Conservation (phyloP, 805 yeast genomes). For the Hanseniaspora opuntiae region DNA sequence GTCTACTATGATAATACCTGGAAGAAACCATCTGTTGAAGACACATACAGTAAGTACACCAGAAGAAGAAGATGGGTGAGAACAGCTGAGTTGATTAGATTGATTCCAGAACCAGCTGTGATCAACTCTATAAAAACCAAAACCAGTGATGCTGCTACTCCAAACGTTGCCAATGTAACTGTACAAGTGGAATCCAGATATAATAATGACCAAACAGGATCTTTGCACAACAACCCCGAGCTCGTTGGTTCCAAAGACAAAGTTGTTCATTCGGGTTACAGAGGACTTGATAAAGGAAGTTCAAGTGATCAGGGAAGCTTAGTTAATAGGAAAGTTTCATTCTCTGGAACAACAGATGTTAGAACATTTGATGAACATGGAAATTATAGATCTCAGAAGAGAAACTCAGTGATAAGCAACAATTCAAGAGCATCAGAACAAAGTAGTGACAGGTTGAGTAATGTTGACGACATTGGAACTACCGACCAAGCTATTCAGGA, state of each 20-base stretch:
- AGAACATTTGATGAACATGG: conserved; percentile 12
- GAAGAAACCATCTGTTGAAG: conserved; percentile 81
- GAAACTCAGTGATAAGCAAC: not conserved
- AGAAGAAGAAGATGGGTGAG: conserved; percentile 93
- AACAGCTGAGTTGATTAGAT: conserved; percentile 65
- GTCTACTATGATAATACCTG: conserved; percentile 86
- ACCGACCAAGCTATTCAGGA: not conserved
- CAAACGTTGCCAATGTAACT: conserved; percentile 2
- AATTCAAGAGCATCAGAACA: conserved; percentile 13
- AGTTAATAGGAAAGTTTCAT: conserved; percentile 23
- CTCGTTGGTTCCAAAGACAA: not conserved
- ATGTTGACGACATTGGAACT: not conserved
- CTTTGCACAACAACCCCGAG: not conserved
- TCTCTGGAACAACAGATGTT: conserved; percentile 21
- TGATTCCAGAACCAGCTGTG: conserved; percentile 10
- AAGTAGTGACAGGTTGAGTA: not conserved
- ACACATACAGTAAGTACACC: conserved; percentile 78
- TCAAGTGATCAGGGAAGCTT: conserved; percentile 2
- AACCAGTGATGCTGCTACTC: not conserved
- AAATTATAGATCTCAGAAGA: not conserved
- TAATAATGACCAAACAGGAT: not conserved
- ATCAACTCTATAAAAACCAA: not conserved
- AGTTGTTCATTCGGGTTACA: not conserved
- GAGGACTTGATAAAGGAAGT: not conserved
- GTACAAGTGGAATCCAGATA: conserved; percentile 1